Evolutionary conservation across 148 eudicot species (phyloP).

Genomic region (Camellia granthamiana): DNA sequence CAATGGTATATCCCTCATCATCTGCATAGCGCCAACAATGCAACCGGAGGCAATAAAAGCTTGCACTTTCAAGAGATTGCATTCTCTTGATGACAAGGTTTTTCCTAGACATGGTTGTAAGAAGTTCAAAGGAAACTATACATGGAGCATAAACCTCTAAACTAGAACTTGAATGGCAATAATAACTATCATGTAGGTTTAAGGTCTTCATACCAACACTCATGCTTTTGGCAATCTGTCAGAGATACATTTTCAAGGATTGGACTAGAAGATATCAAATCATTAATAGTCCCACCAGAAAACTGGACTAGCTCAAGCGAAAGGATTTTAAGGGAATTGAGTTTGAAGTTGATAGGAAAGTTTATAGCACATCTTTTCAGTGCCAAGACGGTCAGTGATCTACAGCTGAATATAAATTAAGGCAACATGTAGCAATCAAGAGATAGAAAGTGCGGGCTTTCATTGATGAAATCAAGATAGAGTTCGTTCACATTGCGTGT

Average conservation of each 20-base stretch:
- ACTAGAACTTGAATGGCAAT: not conserved
- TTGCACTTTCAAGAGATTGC: slow-evolving; percentile 8
- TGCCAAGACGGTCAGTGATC: not conserved
- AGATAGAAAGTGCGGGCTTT: not conserved
- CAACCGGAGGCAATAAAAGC: not conserved
- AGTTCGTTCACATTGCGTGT: not conserved
- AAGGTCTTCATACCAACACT: not conserved
- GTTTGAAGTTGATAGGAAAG: not conserved
- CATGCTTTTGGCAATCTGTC: not conserved
- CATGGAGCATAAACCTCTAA: not conserved
- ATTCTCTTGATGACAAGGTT: not conserved
- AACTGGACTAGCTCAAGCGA: not conserved
- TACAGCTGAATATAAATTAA: not conserved
- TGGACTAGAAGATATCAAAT: not conserved
- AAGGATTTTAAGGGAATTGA: not conserved
- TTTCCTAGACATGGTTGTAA: not conserved
- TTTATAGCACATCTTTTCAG: not conserved
- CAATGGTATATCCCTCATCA: too few species aligned
- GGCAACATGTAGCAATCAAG: not conserved
- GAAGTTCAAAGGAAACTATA: slow-evolving; percentile 5
- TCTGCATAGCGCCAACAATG: not conserved
- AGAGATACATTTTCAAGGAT: not conserved
- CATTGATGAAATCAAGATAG: not conserved
- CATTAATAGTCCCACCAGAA: not conserved
- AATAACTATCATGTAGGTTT: not conserved